Conservation (phyloP, 2,329 filamentous ascomycete genomes). For the Diaporthe eres region DNA sequence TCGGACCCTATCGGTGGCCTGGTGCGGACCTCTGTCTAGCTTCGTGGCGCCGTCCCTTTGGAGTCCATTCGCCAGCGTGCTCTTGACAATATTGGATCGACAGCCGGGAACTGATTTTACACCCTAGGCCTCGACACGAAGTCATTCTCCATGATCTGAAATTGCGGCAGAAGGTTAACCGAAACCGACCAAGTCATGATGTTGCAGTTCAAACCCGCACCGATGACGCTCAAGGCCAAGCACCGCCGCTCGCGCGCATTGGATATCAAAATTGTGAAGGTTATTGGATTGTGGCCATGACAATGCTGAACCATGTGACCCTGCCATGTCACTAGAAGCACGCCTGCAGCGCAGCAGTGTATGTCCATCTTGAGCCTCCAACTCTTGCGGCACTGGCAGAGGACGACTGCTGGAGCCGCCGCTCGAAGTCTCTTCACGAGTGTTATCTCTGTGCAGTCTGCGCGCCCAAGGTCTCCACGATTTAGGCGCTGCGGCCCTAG, state of each 20-base stretch:
- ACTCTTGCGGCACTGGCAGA: not conserved
- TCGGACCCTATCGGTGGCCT: constrained; percentile 32
- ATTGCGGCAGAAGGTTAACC: constrained; percentile 6
- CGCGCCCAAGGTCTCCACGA: constrained; percentile 18
- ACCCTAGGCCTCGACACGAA: not conserved
- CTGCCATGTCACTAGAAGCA: not conserved
- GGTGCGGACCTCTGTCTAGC: constrained; percentile 37
- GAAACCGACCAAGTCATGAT: constrained; percentile 9
- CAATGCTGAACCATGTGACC: not conserved
- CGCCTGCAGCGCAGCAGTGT: constrained; percentile 3
- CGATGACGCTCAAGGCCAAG: not conserved
- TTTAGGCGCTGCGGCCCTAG: constrained; percentile 33
- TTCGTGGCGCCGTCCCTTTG: constrained; percentile 27
- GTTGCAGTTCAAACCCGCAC: not conserved
- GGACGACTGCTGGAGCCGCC: not conserved
- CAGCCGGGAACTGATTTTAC: not conserved
- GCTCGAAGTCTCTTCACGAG: constrained; percentile 21
- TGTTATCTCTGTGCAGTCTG: constrained; percentile 26
- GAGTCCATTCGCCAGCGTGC: constrained; percentile 2
- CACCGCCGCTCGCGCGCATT: not conserved
- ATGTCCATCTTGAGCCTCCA: not conserved
- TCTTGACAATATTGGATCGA: constrained; percentile 13
- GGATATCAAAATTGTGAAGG: not conserved
- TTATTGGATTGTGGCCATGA: not conserved
- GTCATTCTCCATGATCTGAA: not conserved